Evolutionary conservation across 495 filamentous ascomycete species (phyloP).

Genomic region (Xylaria intraflava): DNA sequence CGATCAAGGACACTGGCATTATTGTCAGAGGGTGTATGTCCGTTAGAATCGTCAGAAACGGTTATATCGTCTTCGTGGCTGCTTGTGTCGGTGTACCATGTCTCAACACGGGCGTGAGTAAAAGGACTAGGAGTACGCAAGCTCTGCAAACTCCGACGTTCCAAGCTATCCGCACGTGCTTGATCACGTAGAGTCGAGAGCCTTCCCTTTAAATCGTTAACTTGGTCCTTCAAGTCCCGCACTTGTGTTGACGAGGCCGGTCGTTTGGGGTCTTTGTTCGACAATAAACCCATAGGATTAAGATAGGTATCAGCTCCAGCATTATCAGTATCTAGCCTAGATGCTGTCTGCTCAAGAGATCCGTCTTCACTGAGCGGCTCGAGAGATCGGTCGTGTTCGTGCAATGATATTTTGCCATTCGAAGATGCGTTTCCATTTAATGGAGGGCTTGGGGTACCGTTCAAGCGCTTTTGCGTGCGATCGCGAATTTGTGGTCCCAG

Average conservation of each 20-base stretch:
- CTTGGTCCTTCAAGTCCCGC: constrained; percentile 80
- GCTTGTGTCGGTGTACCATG: constrained; percentile 58
- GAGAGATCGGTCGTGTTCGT: constrained; percentile 17
- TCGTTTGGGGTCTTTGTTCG: constrained; percentile 39
- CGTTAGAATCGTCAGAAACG: neutral
- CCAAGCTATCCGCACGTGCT: constrained; percentile 73
- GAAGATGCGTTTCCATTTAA: constrained; percentile 10
- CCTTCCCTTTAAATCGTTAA: constrained; percentile 87
- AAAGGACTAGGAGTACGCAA: constrained; percentile 80
- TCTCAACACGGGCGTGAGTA: constrained; percentile 60
- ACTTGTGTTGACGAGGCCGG: constrained; percentile 63
- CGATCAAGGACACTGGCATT: neutral
- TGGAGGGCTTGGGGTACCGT: constrained; percentile 9
- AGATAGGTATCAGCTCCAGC: constrained; percentile 29
- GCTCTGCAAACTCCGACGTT: constrained; percentile 76
- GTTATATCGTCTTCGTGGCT: constrained; percentile 19
- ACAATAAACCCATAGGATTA: constrained; percentile 32
- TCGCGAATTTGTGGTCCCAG: constrained; percentile 33
- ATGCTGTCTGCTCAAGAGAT: constrained; percentile 20
- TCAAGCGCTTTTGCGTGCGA: constrained; percentile 23
- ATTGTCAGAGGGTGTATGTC: neutral
- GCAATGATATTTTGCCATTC: constrained; percentile 15
- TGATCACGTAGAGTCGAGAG: constrained; percentile 80
- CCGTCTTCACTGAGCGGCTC: constrained; percentile 38
- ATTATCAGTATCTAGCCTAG: constrained; percentile 12